Evolutionary conservation across 2,329 filamentous ascomycete species (phyloP).

Genomic region (Aspergillus sp.): DNA sequence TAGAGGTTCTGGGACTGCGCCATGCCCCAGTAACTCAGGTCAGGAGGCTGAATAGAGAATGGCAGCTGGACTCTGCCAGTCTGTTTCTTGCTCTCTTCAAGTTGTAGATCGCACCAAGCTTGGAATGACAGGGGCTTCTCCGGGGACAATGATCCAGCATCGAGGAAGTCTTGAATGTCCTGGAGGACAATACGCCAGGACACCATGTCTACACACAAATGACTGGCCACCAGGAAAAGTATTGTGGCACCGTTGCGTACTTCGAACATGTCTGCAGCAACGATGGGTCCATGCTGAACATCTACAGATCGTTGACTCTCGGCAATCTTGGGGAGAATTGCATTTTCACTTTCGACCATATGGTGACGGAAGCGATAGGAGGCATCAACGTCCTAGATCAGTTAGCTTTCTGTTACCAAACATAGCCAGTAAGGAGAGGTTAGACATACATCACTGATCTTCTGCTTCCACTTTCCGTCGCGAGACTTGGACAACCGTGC

Average conservation of each 20-base stretch:
- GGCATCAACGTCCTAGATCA: conserved; percentile 29
- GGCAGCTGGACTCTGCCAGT: conserved; percentile 23
- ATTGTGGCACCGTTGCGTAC: conserved; percentile 12
- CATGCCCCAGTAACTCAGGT: conserved; percentile 44
- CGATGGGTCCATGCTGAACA: conserved; percentile 31
- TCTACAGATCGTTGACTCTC: conserved; percentile 37
- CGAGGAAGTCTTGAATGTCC: conserved; percentile 39
- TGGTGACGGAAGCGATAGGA: conserved; percentile 38
- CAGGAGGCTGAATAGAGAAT: conserved; percentile 33
- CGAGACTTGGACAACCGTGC: conserved; percentile 29
- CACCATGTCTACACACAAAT: conserved; percentile 28
- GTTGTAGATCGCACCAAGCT: conserved; percentile 40
- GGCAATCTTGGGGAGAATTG: conserved; percentile 30
- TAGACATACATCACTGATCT: conserved; percentile 27
- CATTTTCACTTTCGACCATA: conserved; percentile 23
- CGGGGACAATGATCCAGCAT: conserved; percentile 34
- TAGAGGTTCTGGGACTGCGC: conserved; percentile 35
- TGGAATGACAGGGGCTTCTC: conserved; percentile 43
- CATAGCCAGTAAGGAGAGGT: fast-evolving
- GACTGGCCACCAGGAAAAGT: conserved; percentile 24
- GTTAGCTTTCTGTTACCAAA: conserved; percentile 13
- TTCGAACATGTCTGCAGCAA: conserved; percentile 25
- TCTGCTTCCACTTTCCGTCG: conserved; percentile 32
- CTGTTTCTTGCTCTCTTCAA: conserved; percentile 27
- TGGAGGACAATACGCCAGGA: conserved; percentile 39